Evolutionary conservation across 2,329 filamentous ascomycete species (phyloP).

Genomic region (Akanthomyces lecanii): DNA sequence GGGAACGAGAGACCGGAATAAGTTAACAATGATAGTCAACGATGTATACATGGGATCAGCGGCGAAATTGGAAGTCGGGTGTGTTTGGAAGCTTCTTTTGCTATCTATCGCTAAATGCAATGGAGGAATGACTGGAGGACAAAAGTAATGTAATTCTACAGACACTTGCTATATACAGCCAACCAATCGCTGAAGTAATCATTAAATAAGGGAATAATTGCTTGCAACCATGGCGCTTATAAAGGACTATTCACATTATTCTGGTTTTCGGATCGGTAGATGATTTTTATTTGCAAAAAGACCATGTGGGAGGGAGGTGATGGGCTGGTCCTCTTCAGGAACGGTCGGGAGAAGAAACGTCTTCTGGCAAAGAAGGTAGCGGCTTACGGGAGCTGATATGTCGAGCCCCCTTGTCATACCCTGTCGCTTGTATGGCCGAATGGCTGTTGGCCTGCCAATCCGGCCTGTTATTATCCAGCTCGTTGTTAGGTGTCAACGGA

Average conservation of each 20-base stretch:
- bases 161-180: constrained; percentile 12
- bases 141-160: constrained; percentile 10
- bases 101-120: constrained; percentile 16
- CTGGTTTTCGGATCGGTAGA: neutral
- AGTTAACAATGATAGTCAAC: neutral
- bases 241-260: neutral
- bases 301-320: neutral
- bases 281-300: neutral
- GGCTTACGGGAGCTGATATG: constrained; percentile 36
- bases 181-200: constrained; percentile 5
- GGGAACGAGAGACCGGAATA: constrained; percentile 8
- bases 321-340: neutral
- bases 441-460: constrained; percentile 18
- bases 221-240: neutral
- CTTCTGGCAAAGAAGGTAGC: constrained; percentile 39
- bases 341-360: constrained; percentile 23
- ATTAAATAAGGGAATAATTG: neutral
- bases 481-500: constrained; percentile 13
- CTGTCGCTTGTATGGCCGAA: constrained; percentile 18
- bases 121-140: neutral
- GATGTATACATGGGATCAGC: constrained; percentile 11
- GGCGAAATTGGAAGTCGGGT: neutral
- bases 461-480: neutral
- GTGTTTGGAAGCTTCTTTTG: neutral
- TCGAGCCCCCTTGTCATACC: constrained; percentile 16